Evolutionary conservation across 2,329 filamentous ascomycete genomes (phyloP), one percentile per base, ranked within the genome.

Genomic region (Zasmidium angulare): DNA sequence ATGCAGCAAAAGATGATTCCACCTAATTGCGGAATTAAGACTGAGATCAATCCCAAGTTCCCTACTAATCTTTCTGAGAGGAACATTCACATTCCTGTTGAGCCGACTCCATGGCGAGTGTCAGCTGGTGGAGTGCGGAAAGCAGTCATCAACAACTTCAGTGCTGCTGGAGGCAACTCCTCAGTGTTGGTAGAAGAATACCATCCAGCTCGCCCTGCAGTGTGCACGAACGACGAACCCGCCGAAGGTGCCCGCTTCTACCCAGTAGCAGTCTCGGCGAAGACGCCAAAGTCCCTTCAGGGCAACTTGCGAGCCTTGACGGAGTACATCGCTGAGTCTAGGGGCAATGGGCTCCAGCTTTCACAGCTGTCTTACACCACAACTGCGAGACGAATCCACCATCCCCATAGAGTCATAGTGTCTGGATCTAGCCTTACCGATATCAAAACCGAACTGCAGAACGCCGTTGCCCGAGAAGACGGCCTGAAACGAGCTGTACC

Each of bases 121-220:
- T 69, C 1, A 3, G 14, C 26, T 10, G 29, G 50, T 20, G 40
- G 24, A n/a, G 11, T 21, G 7, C 49, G 50, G 11, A 24, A 21
- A 3, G 55, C 49, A 14, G 50, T 59, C 7, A 54, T 77, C 24
- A 77, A 76, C 63, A 76, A 75, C 58, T 77, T 76, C 59, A 63
- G 68, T 36, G 75, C 75, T 1, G 69, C 73, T 9, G 75, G 75
- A 14, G 74, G 74, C 2, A 77, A 77, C 55, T 72, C 73, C 1
- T 56, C 67, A 1, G 49, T 75, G 14, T 31, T 73, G 1, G 21
- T 75, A 17, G 63, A 67, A 55, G 69, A 69, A 19, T 43, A 43
- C n/a, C 36, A 43, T 17, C 36, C 36, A 43, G 6, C 4, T 9
- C 36, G 9, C 36, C 6, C 11, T 10, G 36, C 6, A 53, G 31